Conservation (phyloP, 2,329 filamentous ascomycete genomes). For the Penicillium nordicum region DNA sequence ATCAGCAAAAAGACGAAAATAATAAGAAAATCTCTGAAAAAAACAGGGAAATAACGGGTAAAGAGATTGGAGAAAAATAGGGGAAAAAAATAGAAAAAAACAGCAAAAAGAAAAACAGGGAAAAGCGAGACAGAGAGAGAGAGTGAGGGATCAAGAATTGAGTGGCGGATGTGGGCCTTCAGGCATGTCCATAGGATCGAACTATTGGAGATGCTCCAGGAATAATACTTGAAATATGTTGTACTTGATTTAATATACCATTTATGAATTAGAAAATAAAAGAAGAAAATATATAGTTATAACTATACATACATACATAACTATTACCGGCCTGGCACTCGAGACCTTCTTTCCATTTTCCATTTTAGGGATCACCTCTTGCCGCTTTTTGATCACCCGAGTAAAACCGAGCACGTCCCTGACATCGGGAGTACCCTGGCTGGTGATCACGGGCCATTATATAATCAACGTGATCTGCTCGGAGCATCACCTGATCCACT, state of each 20-base stretch:
- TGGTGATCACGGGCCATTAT: too few species aligned
- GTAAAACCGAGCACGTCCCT: too few species aligned
- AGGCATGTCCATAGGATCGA: constrained; percentile 11
- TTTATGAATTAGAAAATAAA: background rate
- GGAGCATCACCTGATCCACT: too few species aligned
- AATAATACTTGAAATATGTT: background rate
- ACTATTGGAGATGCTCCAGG: background rate
- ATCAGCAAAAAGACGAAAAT: background rate
- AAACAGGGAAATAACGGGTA: constrained; percentile 2
- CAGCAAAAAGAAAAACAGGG: background rate
- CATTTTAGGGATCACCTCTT: too few species aligned
- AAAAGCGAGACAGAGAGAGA: background rate
- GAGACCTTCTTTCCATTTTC: too few species aligned
- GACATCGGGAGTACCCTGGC: too few species aligned
- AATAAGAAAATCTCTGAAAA: constrained; percentile 1
- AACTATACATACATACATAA: too few species aligned
- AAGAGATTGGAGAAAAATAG: background rate
- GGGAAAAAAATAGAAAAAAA: background rate
- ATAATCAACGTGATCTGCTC: too few species aligned
- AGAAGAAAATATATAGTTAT: too few species aligned
- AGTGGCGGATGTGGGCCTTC: constrained; percentile 4
- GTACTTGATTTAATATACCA: background rate
- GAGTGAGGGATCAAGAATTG: constrained; percentile 2
- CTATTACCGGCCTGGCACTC: too few species aligned
- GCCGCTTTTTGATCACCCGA: too few species aligned